Conservation (phyloP, 495 filamentous ascomycete genomes). For the Podospora conica region DNA sequence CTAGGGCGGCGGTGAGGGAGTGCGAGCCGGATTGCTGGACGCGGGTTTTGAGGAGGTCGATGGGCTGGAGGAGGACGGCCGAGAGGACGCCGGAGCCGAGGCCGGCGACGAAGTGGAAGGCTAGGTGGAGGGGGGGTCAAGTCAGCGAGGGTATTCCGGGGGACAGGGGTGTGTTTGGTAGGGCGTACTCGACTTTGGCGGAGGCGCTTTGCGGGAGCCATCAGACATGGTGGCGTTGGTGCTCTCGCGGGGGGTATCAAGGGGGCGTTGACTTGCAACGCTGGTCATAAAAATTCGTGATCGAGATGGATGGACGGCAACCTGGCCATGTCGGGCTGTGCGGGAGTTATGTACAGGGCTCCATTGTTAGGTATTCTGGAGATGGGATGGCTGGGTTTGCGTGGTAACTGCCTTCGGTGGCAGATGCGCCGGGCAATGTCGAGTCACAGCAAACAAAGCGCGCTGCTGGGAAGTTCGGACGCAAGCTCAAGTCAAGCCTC, state of each 20-base stretch:
- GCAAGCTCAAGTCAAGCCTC: background rate
- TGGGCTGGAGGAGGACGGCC: conserved; percentile 86
- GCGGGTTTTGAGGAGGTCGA: conserved; percentile 94
- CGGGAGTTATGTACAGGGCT: background rate
- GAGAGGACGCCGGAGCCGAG: conserved; percentile 80
- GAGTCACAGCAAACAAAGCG: background rate
- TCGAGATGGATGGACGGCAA: background rate
- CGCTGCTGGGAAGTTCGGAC: background rate
- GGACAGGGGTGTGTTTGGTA: background rate
- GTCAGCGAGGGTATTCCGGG: background rate
- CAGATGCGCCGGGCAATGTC: background rate
- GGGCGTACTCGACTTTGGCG: conserved; percentile 29
- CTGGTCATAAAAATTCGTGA: background rate
- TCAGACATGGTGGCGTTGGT: conserved; percentile 28
- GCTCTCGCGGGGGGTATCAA: background rate
- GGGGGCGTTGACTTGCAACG: background rate
- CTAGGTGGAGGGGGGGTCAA: conserved; percentile 19
- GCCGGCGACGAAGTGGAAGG: conserved; percentile 84
- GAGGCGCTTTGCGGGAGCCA: conserved; percentile 26
- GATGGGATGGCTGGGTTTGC: background rate
- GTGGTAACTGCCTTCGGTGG: background rate
- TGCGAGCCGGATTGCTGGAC: conserved; percentile 67
- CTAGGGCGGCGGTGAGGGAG: conserved; percentile 64
- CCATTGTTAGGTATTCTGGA: background rate
- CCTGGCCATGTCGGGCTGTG: background rate